These are phyloP conservation scores for Geotrichum restrictum DNA, from an alignment of 1,139 yeast species.

Conservation along the genomic window DNA sequence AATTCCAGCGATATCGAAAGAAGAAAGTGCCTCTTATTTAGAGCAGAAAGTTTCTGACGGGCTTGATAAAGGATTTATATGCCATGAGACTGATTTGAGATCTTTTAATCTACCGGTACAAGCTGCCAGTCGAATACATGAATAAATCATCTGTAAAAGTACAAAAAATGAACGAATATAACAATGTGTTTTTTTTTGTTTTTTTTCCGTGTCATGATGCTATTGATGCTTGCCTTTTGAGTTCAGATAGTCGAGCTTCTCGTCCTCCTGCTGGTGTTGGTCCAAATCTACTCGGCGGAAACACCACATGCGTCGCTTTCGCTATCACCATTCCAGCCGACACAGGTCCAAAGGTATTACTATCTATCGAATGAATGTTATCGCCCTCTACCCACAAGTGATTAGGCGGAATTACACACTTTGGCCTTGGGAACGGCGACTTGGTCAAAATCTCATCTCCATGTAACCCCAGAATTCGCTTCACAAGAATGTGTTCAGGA, in stretches of 20 bases:
- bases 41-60: too few species aligned
- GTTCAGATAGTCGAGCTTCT: constrained; percentile 29
- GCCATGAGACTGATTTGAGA: too few species aligned
- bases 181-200: too few species aligned
- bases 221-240: constrained; percentile 15
- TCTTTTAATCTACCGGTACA: too few species aligned
- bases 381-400: constrained; percentile 97
- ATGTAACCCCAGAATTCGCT: constrained; percentile 69
- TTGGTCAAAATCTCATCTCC: constrained; percentile 65
- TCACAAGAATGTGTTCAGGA: constrained; percentile 69
- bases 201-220: background rate
- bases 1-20: too few species aligned
- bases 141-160: too few species aligned
- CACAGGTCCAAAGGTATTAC: constrained; percentile 81
- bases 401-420: constrained; percentile 63
- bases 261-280: constrained; percentile 34
- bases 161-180: too few species aligned
- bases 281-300: constrained; percentile 59
- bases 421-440: constrained; percentile 60
- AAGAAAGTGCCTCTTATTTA: too few species aligned
- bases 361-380: constrained; percentile 77
- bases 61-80: too few species aligned
- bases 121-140: too few species aligned
- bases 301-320: constrained; percentile 58
- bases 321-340: constrained; percentile 76